Base-by-base conservation (phyloP, 306 rosid species). In the Quercus gilva region DNA sequence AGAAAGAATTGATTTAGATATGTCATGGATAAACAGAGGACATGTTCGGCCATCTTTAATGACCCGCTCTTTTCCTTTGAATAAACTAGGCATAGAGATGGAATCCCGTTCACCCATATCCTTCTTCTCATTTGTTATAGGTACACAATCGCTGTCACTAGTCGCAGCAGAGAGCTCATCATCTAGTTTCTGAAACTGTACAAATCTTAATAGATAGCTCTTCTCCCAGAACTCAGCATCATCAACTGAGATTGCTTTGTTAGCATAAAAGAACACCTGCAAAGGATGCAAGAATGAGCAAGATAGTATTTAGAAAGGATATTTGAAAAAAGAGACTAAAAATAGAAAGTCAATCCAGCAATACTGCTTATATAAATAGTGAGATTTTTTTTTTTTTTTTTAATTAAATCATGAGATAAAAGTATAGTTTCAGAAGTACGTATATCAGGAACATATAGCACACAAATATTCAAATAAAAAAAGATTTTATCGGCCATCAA, bases 151-250 rank as follows among this genome's bases (percentile, higher is more conserved):
- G n/a, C 78, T 33, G 25, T 73, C 37, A 73, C 41, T 59, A 83
- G 76, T 73, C 49, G 81, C 70, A 67, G 85, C 76, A 58, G 84
- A 64, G 64, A 79, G 26, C 76, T 79, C 86, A 52, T 61, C 87
- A 56, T 87, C 87, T 71, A 84, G 83, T 82, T 87, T 85, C 61
- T 63, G 64, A 78, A 63, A 75, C 55, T 82, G 94, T 25, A 81
- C 72, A 80, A 61, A 82, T 79, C 95, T 89, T 81, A 91, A 81
- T 78, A 91, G 82, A 83, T 90, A 92, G 83, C 99, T 95, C 86
- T 87, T 92, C 90, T 95, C 99, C 99, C 99, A 95, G 83, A 95
- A 95, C 75, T 92, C 97, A 64, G 92, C 89, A 82, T 90, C 90
- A 6, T 91, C 94, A 77, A 91, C 92, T 35, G 96, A 87, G 80